These are phyloP conservation scores for Xerophyta viscosa DNA, from an alignment of 106 monocot species.

Conservation along the genomic window DNA sequence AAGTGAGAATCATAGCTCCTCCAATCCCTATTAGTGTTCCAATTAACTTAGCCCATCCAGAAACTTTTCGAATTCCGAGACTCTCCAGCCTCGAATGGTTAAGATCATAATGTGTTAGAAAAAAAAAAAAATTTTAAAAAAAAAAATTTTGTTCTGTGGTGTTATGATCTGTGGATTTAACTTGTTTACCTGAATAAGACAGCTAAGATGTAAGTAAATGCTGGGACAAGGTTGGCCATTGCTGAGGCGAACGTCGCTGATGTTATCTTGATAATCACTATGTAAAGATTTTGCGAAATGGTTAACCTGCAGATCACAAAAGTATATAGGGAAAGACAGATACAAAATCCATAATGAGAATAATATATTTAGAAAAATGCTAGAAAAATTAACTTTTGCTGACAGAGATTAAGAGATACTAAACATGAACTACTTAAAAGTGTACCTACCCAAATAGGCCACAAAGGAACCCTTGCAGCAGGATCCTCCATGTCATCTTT, in stretches of 20 bases:
- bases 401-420: no score
- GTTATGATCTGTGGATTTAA: background rate
- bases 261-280: background rate
- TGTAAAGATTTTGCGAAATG: background rate
- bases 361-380: background rate
- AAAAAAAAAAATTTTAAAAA: no score
- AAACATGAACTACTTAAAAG: no score
- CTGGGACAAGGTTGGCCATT: conserved; percentile 19
- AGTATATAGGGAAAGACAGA: no score
- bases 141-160: no score
- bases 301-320: background rate
- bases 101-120: no score
- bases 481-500: conserved; percentile 1
- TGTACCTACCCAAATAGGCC: conserved; percentile 5
- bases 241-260: background rate
- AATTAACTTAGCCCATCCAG: conserved; percentile 18
- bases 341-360: no score
- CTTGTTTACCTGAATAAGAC: conserved; percentile 13
- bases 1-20: conserved; percentile 41
- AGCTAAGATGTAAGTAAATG: conserved; percentile 24
- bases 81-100: conserved; percentile 23
- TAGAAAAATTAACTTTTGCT: no score
- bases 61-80: background rate
- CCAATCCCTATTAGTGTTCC: conserved; percentile 24
- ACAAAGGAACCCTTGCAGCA: background rate